These are phyloP conservation scores for Penicillium pulvis DNA, from an alignment of 495 filamentous ascomycete species.

Conservation along the genomic window DNA sequence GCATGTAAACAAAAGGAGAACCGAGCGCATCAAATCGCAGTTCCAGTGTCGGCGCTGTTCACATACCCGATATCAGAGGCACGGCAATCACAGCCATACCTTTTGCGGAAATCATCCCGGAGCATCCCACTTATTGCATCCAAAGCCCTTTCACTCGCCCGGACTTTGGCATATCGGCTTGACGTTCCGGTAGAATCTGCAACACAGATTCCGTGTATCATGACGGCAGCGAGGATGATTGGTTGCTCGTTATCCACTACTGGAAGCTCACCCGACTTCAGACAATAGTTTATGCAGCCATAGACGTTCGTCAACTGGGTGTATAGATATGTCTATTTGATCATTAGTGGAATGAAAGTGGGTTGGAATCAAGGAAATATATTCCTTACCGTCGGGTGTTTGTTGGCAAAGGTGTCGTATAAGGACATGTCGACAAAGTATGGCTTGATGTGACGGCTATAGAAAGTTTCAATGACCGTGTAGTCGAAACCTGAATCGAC, in stretches of 20 bases:
- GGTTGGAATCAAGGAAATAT: conserved; percentile 22
- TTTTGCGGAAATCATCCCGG: conserved; percentile 58
- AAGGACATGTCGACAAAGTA: conserved; percentile 88
- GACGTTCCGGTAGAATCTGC: conserved; percentile 63
- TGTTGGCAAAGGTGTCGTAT: conserved; percentile 87
- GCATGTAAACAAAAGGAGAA: not conserved
- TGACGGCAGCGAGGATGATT: conserved; percentile 67
- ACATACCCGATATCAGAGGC: conserved; percentile 9
- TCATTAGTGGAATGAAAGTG: conserved; percentile 32
- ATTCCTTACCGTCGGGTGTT: conserved; percentile 69
- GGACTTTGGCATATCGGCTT: conserved; percentile 70
- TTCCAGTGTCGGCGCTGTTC: conserved; percentile 33
- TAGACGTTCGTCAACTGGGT: conserved; percentile 51
- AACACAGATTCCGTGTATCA: conserved; percentile 72
- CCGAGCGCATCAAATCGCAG: conserved; percentile 31
- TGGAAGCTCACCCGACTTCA: conserved; percentile 54
- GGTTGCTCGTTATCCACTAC: conserved; percentile 44
- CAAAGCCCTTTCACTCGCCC: conserved; percentile 69
- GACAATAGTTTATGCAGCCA: conserved; percentile 56
- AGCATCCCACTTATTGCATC: conserved; percentile 57
- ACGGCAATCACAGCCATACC: conserved; percentile 66
- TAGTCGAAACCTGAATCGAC: conserved; percentile 88
- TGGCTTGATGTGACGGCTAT: conserved; percentile 66
- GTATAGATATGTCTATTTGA: conserved; percentile 53
- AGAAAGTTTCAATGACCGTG: conserved; percentile 71